Evolutionary conservation across 192 early-diverging fungal genomes (phyloP).

Genomic region (Cetraspora pellucida): DNA sequence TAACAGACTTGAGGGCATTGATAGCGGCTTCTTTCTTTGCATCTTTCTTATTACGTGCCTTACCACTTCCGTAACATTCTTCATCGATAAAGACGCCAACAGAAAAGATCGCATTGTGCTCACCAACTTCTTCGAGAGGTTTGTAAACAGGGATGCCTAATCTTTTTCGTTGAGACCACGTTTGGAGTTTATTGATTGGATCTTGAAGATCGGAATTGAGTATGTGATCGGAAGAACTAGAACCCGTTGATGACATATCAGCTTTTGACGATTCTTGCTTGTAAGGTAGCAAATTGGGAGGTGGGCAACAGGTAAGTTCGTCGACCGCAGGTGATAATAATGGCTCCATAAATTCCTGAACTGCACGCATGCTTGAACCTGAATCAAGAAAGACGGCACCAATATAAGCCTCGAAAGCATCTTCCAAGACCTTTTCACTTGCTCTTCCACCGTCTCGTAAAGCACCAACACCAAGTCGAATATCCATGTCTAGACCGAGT

Average conservation of each 20-base stretch:
- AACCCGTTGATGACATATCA: background rate
- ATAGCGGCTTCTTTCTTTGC: slow-evolving; percentile 34
- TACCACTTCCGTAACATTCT: slow-evolving; percentile 1
- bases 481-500: slow-evolving; percentile 16
- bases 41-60: slow-evolving; percentile 33
- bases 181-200: slow-evolving; percentile 37
- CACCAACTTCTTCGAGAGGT: slow-evolving; percentile 5
- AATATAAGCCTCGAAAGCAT: slow-evolving; percentile 37
- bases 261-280: background rate
- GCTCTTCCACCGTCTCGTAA: slow-evolving; percentile 30
- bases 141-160: slow-evolving; percentile 30
- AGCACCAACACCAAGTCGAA: slow-evolving; percentile 28
- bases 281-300: background rate
- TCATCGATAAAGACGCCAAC: slow-evolving; percentile 28
- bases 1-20: slow-evolving; percentile 15
- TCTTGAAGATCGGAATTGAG: slow-evolving; percentile 30
- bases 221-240: background rate
- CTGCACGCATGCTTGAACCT: slow-evolving; percentile 21
- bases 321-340: slow-evolving; percentile 28
- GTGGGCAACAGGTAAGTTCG: slow-evolving; percentile 19
- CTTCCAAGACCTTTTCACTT: slow-evolving; percentile 34
- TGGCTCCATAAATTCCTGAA: slow-evolving; percentile 35
- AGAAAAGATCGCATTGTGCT: slow-evolving; percentile 24
- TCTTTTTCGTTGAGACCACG: slow-evolving; percentile 35
- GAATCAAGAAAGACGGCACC: slow-evolving; percentile 34